phyloP scores from a whole-genome alignment of 768 basidiomycete genomes.

The Dendrothele bispora region DNA sequence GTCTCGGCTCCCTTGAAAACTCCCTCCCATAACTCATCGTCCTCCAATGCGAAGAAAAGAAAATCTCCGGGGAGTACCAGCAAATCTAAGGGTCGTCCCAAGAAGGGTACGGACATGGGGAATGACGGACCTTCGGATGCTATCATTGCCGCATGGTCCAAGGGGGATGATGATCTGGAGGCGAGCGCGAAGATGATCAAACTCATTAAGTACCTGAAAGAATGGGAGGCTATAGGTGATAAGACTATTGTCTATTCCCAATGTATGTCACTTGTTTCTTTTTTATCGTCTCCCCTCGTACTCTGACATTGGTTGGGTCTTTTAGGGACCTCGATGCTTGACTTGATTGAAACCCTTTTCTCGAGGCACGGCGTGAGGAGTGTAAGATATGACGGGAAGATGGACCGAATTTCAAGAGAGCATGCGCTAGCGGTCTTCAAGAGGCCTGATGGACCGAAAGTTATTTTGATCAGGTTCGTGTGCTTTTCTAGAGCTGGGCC shows the following conservation, averaged over 20 bases:
- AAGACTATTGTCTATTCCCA: conserved; percentile 75
- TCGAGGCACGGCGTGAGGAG: conserved; percentile 56
- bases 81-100: conserved; percentile 25
- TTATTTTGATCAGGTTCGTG: conserved; percentile 63
- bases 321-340: conserved; percentile 77
- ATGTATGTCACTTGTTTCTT: conserved; percentile 39
- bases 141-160: conserved; percentile 54
- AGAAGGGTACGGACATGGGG: conserved; percentile 17
- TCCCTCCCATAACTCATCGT: not conserved
- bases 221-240: conserved; percentile 61
- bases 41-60: conserved; percentile 7
- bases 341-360: conserved; percentile 61
- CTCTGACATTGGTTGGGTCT: too few relatives aligned
- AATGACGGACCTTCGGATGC: conserved; percentile 38
- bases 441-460: conserved; percentile 52
- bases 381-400: conserved; percentile 69
- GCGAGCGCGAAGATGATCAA: conserved; percentile 69
- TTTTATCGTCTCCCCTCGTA: not conserved
- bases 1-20: conserved; percentile 14
- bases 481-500: not conserved
- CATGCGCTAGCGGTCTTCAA: conserved; percentile 53
- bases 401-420: conserved; percentile 56
- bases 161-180: conserved; percentile 61
- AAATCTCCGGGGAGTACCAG: conserved; percentile 7
- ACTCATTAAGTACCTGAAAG: conserved; percentile 53